Conservation (phyloP, 805 yeast genomes). For the Starmerella sp. region DNA sequence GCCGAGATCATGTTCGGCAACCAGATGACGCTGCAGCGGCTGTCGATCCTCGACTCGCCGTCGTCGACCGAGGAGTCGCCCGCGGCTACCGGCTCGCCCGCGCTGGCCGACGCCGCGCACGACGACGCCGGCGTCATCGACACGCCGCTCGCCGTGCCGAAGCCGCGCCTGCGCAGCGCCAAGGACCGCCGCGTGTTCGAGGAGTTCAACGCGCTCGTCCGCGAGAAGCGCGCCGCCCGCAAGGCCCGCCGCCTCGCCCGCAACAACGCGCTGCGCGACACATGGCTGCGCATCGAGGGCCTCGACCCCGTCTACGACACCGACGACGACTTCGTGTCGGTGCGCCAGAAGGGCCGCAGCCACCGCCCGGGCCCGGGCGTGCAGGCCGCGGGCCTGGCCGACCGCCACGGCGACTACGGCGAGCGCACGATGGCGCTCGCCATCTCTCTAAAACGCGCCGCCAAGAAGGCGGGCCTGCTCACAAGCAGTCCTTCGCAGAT, state of each 20-base stretch:
- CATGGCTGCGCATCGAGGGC: conserved; percentile 26
- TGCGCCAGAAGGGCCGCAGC: conserved; percentile 5
- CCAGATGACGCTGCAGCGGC: conserved; percentile 32
- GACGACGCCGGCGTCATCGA: conserved; percentile 2
- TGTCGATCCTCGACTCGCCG: conserved; percentile 27
- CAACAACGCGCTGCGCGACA: conserved; percentile 23
- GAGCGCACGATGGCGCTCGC: conserved; percentile 14
- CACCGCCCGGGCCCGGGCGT: conserved; percentile 16
- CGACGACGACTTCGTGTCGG: conserved; percentile 25
- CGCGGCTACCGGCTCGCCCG: not conserved
- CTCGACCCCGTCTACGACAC: conserved; percentile 30
- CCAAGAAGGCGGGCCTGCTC: not conserved
- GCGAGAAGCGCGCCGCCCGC: conserved; percentile 22
- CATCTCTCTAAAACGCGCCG: conserved; percentile 10
- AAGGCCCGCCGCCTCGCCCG: conserved; percentile 17
- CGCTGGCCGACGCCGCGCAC: not conserved
- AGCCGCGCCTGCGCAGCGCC: conserved; percentile 18
- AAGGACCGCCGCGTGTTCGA: conserved; percentile 15
- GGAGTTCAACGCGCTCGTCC: conserved; percentile 17
- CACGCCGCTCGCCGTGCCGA: conserved; percentile 9
- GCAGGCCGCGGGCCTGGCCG: conserved; percentile 20
- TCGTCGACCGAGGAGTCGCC: conserved; percentile 4
- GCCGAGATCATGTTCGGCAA: conserved; percentile 37
- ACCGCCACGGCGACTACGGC: conserved; percentile 15
- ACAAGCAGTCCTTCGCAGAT: no score